Evolutionary conservation across 129 eudicot genomes (phyloP).

Genomic region (Escallonia herrerae): DNA sequence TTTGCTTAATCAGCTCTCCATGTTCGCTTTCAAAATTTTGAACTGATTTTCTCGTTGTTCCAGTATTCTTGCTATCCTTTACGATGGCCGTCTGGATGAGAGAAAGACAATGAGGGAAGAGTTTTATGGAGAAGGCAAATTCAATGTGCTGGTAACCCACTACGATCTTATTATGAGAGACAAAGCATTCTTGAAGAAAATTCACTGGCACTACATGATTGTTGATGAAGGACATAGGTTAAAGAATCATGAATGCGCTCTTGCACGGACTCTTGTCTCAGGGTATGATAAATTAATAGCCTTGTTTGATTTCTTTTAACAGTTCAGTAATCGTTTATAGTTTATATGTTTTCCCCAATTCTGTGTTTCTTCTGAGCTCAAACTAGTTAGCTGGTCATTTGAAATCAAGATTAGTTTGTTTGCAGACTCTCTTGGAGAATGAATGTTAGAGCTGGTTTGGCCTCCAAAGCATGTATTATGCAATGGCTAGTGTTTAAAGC

Average conservation of each 20-base stretch:
- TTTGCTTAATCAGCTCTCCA: background rate
- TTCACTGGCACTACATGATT: slow-evolving; percentile 86
- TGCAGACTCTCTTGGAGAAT: too few relatives aligned
- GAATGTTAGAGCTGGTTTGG: too few relatives aligned
- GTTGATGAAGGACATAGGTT: slow-evolving; percentile 99
- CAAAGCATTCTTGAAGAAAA: slow-evolving; percentile 77
- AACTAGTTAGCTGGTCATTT: too few relatives aligned
- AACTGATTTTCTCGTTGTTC: slow-evolving; percentile 13
- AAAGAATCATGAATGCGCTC: slow-evolving; percentile 87
- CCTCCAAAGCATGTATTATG: too few relatives aligned
- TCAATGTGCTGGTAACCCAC: slow-evolving; percentile 79
- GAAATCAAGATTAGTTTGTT: too few relatives aligned
- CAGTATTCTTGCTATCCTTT: slow-evolving; percentile 75
- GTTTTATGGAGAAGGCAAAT: slow-evolving; percentile 79
- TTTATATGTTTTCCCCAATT: too few relatives aligned
- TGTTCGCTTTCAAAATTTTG: background rate
- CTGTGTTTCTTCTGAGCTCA: too few relatives aligned
- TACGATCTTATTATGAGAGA: slow-evolving; percentile 97
- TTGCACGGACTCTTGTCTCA: slow-evolving; percentile 80
- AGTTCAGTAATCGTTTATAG: background rate
- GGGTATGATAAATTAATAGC: slow-evolving; percentile 54
- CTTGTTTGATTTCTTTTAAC: background rate
- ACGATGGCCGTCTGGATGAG: slow-evolving; percentile 92
- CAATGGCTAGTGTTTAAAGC: too few relatives aligned
- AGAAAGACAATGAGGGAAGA: slow-evolving; percentile 83